A percentile compares a stretch with the other conserved stretches of the same genome.
These are phyloP conservation scores for Phyllostachys edulis DNA, from an alignment of 176 grass and related monocot genomes.

Conservation along the genomic window DNA sequence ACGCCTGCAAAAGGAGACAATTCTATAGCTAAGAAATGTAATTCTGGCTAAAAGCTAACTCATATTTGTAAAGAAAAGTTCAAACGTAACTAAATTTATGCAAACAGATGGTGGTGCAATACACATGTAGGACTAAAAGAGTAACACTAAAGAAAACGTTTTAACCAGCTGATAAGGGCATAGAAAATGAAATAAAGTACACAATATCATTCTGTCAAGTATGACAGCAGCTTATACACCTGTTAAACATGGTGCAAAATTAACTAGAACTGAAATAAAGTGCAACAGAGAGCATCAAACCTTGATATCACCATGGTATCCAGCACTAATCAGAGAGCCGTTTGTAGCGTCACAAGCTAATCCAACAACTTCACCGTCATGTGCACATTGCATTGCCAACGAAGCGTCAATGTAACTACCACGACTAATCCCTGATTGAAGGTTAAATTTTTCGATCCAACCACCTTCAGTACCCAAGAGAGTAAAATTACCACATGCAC, in stretches of 20 bases:
- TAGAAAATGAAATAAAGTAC: neutral
- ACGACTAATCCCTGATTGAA: constrained; percentile 85
- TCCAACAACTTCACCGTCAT: constrained; percentile 86
- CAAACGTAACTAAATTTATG: neutral
- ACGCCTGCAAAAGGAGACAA: constrained; percentile 52
- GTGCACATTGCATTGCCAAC: constrained; percentile 58
- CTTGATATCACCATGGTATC: constrained; percentile 92
- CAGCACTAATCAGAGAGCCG: constrained; percentile 76
- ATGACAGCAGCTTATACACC: neutral
- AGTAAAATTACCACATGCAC: constrained; percentile 92
- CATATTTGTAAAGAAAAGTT: neutral
- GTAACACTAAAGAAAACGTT: neutral
- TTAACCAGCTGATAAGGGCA: neutral
- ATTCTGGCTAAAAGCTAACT: neutral
- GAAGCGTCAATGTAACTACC: constrained; percentile 68
- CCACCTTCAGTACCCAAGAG: constrained; percentile 85
- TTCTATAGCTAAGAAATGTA: constrained; percentile 24
- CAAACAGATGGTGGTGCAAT: neutral
- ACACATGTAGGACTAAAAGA: constrained; percentile 11
- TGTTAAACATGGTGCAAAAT: constrained; percentile 8
- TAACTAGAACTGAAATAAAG: neutral
- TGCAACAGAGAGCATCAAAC: constrained; percentile 35
- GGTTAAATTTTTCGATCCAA: constrained; percentile 97
- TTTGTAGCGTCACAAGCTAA: constrained; percentile 93
- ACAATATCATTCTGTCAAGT: neutral